Base-by-base conservation (phyloP, 441 rosid species). In the Pelargonium citronellum region DNA sequence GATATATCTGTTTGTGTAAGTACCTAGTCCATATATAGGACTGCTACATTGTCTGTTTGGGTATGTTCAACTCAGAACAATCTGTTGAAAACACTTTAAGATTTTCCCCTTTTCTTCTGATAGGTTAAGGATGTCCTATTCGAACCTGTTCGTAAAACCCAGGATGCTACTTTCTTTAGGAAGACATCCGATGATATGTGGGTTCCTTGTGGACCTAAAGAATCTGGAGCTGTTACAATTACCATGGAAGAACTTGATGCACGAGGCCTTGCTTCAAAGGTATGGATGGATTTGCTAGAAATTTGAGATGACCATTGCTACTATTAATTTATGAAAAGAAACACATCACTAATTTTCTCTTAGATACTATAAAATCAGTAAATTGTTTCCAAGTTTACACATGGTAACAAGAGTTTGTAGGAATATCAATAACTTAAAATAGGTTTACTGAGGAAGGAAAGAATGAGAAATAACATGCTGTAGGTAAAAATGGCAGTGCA, bases 1-100 rank as follows among this genome's bases (percentile, higher is more conserved):
- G 57, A 49, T 49, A 49, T 49, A 49, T 49, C 57, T 49, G 57
- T 49, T 49, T 49, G 57, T 49, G 57, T 49, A 49, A 49, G 57
- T 47, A 47, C 55, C 55, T 10, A n/a, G n/a, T 49, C 57, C 57
- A 13, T 49, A 13, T 49, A 4, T 13, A 11, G 57, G 57, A 49
- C n/a, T 49, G n/a, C 57, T 13, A 17, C 57, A 49, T 17, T 13
- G 13, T 49, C 1, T n/a, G 16, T 49, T 49, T 49, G 7, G 13
- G 57, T 49, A 49, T 11, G 13, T 5, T 49, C 16, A 27, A 27
- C 30, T 27, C 30, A 27, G 30, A 27, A 27, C 30, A 27, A 27
- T 27, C 2, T 27, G 57, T 49, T 11, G 16, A 49, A 2, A 49
- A 49, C n/a, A 13, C 5, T 49, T 1, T 49, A 5, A 49, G 57